Percentiles rank a stretch among this genome's conserved stretches.
phyloP scores from a whole-genome alignment of 306 rosid species.

The Castanopsis chinensis region DNA sequence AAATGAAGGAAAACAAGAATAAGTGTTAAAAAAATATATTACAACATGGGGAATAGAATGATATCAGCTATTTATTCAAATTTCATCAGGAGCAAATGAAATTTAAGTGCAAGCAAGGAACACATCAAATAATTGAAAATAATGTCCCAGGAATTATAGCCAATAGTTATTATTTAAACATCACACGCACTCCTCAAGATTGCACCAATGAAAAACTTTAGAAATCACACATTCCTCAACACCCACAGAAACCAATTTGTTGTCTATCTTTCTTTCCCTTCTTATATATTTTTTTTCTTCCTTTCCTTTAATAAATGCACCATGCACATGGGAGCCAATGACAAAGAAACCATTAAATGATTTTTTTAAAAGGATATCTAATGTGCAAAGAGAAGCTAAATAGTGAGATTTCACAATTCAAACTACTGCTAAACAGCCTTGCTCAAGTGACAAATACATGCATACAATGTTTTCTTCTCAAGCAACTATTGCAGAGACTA shows the following conservation, averaged over 20 bases:
- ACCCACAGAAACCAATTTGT: background rate
- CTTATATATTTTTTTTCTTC: background rate
- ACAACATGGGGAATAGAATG: background rate
- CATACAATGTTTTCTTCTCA: background rate
- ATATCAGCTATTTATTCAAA: background rate
- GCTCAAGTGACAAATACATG: background rate
- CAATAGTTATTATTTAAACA: background rate
- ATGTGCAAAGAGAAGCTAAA: background rate
- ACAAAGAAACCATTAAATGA: background rate
- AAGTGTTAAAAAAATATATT: background rate
- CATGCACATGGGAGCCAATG: background rate
- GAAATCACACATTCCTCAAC: background rate
- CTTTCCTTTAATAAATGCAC: background rate
- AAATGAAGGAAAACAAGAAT: slow-evolving; percentile 24
- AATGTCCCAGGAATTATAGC: background rate
- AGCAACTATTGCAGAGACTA: background rate
- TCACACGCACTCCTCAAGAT: background rate
- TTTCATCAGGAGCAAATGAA: background rate
- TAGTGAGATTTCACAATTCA: background rate
- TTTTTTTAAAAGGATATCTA: background rate
- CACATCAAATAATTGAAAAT: background rate
- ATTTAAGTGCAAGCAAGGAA: background rate
- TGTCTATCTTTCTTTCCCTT: background rate
- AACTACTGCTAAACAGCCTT: background rate
- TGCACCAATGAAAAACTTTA: background rate